These are phyloP conservation scores for Globisporangium nodosum DNA, from an alignment of 352 stramenopile genomes.

Conservation along the genomic window DNA sequence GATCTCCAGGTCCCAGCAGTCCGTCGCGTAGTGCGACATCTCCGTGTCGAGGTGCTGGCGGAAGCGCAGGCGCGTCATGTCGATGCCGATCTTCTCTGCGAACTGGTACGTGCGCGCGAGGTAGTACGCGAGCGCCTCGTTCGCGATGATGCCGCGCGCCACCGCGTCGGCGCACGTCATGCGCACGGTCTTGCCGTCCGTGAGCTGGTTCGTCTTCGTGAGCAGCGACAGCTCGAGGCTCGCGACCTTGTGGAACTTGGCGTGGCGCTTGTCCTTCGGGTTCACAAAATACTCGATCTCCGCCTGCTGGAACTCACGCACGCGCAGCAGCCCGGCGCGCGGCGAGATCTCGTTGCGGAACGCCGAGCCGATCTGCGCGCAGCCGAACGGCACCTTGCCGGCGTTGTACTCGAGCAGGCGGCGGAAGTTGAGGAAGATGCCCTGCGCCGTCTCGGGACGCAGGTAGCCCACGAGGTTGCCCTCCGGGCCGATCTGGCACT, in stretches of 20 bases:
- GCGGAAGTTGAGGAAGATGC: constrained; percentile 99
- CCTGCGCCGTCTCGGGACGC: constrained; percentile 97
- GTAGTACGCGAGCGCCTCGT: constrained; percentile 99
- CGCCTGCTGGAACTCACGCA: constrained; percentile 99
- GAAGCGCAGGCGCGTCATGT: constrained; percentile 94
- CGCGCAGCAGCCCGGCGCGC: constrained; percentile 93
- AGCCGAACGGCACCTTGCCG: constrained; percentile 87
- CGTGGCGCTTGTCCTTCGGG: constrained; percentile 97
- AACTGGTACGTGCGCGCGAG: constrained; percentile 97
- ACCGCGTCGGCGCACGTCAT: constrained; percentile 93
- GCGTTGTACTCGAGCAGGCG: constrained; percentile 98
- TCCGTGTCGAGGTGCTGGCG: constrained; percentile 98
- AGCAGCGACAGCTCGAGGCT: constrained; percentile 90
- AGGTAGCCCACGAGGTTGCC: constrained; percentile 96
- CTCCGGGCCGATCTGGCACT: constrained; percentile 98
- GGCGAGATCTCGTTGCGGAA: constrained; percentile 98
- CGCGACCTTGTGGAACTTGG: constrained; percentile 91
- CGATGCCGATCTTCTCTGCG: constrained; percentile 92
- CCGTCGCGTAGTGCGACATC: constrained; percentile 99
- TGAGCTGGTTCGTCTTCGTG: constrained; percentile 94
- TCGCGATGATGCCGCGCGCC: constrained; percentile 92
- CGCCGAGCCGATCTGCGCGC: constrained; percentile 82
- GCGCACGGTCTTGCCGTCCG: constrained; percentile 93
- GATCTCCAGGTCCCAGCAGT: constrained; percentile 99
- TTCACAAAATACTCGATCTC: constrained; percentile 99